Conservation (phyloP, 2,329 filamentous ascomycete genomes). For the Magnaporthales sp. region DNA sequence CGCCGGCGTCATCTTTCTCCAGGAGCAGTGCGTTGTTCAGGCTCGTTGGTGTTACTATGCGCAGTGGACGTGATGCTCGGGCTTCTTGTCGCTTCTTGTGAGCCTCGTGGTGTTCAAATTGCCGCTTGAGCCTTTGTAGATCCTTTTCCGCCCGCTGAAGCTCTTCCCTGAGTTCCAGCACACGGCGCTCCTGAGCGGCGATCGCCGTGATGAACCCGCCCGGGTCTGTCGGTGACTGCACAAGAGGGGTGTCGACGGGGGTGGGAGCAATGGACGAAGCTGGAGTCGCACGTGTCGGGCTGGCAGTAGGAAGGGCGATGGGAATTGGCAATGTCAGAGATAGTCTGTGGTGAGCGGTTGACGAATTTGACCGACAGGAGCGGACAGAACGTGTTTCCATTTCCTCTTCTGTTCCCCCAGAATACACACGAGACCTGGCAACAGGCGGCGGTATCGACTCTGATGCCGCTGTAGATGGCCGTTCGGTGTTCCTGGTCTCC, state of each 20-base stretch:
- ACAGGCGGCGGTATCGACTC: constrained; percentile 22
- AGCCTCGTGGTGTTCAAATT: constrained; percentile 72
- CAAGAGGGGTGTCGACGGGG: constrained; percentile 33
- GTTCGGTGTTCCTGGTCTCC: constrained; percentile 9
- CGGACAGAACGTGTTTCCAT: constrained; percentile 37
- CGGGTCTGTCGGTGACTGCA: constrained; percentile 42
- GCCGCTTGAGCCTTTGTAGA: constrained; percentile 67
- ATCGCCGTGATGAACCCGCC: constrained; percentile 77
- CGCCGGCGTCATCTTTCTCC: constrained; percentile 16
- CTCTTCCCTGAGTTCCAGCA: constrained; percentile 87
- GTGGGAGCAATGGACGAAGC: constrained; percentile 35
- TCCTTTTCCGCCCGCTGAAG: constrained; percentile 74
- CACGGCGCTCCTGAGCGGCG: constrained; percentile 82
- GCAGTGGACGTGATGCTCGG: constrained; percentile 53
- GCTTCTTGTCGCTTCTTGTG: constrained; percentile 65
- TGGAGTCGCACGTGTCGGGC: constrained; percentile 42
- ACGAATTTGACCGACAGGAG: constrained; percentile 32
- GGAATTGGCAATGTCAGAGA: constrained; percentile 57
- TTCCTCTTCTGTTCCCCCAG: constrained; percentile 22
- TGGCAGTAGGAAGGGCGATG: constrained; percentile 44
- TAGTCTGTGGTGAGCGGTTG: constrained; percentile 44
- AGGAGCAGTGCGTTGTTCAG: neutral
- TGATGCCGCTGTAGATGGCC: constrained; percentile 16
- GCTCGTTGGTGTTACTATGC: constrained; percentile 15
- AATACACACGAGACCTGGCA: constrained; percentile 16